Conservation (phyloP, 352 stramenopile genomes). For the Phytophthora podocarpi region DNA sequence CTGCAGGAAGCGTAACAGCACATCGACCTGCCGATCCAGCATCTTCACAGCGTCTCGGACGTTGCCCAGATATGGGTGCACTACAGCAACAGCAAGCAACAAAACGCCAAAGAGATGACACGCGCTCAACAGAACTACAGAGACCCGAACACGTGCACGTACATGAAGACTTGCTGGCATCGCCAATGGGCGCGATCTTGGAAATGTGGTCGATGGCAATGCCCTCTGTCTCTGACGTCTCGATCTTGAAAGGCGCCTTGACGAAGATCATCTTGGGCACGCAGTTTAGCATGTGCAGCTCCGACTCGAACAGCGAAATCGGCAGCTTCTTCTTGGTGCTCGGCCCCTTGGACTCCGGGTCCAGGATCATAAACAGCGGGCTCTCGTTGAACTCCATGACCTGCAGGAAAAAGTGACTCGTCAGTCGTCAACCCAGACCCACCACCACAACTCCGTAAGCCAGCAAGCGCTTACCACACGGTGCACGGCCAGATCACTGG, state of each 20-base stretch:
- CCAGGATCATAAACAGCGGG: slow-evolving; percentile 80
- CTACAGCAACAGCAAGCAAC: slow-evolving; percentile 33
- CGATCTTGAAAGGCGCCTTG: slow-evolving; percentile 86
- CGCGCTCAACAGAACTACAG: background rate
- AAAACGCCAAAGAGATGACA: slow-evolving; percentile 17
- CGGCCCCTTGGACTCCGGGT: slow-evolving; percentile 60
- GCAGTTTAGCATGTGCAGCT: slow-evolving; percentile 85
- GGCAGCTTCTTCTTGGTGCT: slow-evolving; percentile 90
- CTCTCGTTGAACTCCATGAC: slow-evolving; percentile 90
- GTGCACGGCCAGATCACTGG: slow-evolving; percentile 80
- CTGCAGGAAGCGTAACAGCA: slow-evolving; percentile 75
- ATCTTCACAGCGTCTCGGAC: slow-evolving; percentile 86
- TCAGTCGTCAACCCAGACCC: background rate
- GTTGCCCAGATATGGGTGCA: slow-evolving; percentile 82
- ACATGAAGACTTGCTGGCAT: slow-evolving; percentile 77
- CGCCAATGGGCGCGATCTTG: slow-evolving; percentile 78
- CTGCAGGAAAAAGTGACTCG: slow-evolving; percentile 32
- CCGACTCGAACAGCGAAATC: slow-evolving; percentile 85
- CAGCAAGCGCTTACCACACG: slow-evolving; percentile 47
- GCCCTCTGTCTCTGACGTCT: slow-evolving; percentile 86
- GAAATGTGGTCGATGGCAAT: slow-evolving; percentile 91
- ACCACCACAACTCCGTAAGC: background rate
- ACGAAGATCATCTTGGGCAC: slow-evolving; percentile 91
- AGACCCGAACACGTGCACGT: slow-evolving; percentile 20
- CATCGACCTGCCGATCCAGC: slow-evolving; percentile 81